These are phyloP conservation scores for Gentiana macrophylla DNA, from an alignment of 257 asterid genomes.

Conservation along the genomic window DNA sequence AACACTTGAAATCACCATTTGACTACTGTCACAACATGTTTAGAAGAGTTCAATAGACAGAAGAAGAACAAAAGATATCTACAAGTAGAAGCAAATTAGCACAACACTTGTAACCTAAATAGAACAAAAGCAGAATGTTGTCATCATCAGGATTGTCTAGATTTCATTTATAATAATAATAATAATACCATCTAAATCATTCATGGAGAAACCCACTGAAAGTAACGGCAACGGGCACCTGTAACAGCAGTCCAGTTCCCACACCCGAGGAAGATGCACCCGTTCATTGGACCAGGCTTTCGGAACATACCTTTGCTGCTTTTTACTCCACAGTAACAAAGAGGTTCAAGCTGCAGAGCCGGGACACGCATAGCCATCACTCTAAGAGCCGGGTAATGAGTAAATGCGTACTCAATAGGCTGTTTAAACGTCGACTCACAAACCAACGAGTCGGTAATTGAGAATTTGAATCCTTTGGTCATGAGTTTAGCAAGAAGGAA, in stretches of 20 bases:
- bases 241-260: constrained; percentile 80
- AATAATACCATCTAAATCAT: too few relatives aligned
- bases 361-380: constrained; percentile 27
- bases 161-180: too few relatives aligned
- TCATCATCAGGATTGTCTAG: background rate
- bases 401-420: constrained; percentile 27
- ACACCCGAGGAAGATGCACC: constrained; percentile 58
- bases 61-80: too few relatives aligned
- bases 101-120: too few relatives aligned
- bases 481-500: constrained; percentile 53
- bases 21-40: too few relatives aligned
- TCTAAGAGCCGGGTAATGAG: constrained; percentile 40
- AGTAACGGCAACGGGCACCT: constrained; percentile 81
- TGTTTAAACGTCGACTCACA: constrained; percentile 46
- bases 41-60: too few relatives aligned
- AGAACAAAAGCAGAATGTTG: background rate
- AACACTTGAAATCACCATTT: too few relatives aligned
- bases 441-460: constrained; percentile 57
- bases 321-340: constrained; percentile 67
- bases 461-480: constrained; percentile 60
- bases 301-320: constrained; percentile 58
- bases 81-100: too few relatives aligned
- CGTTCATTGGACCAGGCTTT: constrained; percentile 82
- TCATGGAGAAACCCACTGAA: constrained; percentile 58
- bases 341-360: constrained; percentile 27